Conservation (phyloP, 176 grass and related monocot genomes). For the Hyparrhenia diplandra region DNA sequence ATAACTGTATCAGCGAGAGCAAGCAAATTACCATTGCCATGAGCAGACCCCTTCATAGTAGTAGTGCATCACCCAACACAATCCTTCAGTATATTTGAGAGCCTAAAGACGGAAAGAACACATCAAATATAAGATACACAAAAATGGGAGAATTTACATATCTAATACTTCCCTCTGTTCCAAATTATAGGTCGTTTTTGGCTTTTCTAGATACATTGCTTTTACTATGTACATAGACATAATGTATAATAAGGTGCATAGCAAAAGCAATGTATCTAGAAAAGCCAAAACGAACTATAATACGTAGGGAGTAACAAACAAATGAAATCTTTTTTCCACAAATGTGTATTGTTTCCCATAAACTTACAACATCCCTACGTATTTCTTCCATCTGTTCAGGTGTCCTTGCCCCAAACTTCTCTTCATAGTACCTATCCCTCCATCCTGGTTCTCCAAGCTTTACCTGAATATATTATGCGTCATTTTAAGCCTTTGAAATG, state of each 20-base stretch:
- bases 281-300: no score
- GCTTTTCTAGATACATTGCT: no score
- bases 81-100: constrained; percentile 82
- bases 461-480: constrained; percentile 36
- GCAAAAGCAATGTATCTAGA: no score
- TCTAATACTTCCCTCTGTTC: no score
- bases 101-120: constrained; percentile 27
- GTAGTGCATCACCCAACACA: constrained; percentile 99
- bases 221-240: no score
- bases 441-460: constrained; percentile 95
- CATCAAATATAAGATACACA: constrained; percentile 9
- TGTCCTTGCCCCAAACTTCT: constrained; percentile 83
- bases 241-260: no score
- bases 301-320: no score
- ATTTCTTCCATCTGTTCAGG: constrained; percentile 68
- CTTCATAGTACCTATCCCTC: constrained; percentile 95
- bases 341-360: constrained; percentile 18
- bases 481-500: constrained; percentile 47
- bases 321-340: constrained; percentile 10
- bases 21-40: constrained; percentile 75
- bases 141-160: neutral
- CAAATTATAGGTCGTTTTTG: no score
- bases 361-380: constrained; percentile 79
- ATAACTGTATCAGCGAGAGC: neutral
- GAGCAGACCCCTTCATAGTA: constrained; percentile 98